Evolutionary conservation across 179 eudicot species (phyloP).

Genomic region (Nepenthes alata): DNA sequence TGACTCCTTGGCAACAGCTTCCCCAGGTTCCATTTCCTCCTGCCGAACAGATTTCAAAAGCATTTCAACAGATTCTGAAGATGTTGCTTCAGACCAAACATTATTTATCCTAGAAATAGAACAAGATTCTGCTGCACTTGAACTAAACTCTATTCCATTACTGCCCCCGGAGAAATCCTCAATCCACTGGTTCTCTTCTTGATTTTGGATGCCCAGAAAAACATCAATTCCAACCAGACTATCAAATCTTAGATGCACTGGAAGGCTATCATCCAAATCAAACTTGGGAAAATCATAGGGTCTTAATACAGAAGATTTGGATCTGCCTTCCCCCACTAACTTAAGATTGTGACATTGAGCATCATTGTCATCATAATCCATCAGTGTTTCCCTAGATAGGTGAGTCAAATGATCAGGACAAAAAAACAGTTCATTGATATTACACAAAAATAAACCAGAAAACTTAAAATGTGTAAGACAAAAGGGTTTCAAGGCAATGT

Average conservation of each 20-base stretch:
- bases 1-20: slow-evolving; percentile 25
- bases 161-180: slow-evolving; percentile 74
- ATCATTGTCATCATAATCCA: slow-evolving; percentile 95
- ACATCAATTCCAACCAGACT: slow-evolving; percentile 85
- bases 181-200: slow-evolving; percentile 91
- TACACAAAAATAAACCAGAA: not conserved
- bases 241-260: slow-evolving; percentile 77
- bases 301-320: slow-evolving; percentile 52
- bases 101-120: slow-evolving; percentile 59
- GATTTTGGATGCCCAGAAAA: slow-evolving; percentile 81
- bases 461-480: not conserved
- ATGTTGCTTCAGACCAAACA: slow-evolving; percentile 99
- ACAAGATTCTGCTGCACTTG: slow-evolving; percentile 76
- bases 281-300: slow-evolving; percentile 88
- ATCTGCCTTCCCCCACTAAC: slow-evolving; percentile 70
- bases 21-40: slow-evolving; percentile 55
- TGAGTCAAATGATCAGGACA: not conserved
- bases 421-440: not conserved
- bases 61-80: slow-evolving; percentile 98
- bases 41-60: slow-evolving; percentile 90
- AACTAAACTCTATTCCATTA: slow-evolving; percentile 70
- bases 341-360: slow-evolving; percentile 62
- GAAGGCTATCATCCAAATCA: slow-evolving; percentile 83
- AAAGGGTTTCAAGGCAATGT: not conserved
- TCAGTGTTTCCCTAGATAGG: slow-evolving; percentile 52